Conservation (phyloP, 2,329 filamentous ascomycete genomes). For the Colletotrichum sp. region DNA sequence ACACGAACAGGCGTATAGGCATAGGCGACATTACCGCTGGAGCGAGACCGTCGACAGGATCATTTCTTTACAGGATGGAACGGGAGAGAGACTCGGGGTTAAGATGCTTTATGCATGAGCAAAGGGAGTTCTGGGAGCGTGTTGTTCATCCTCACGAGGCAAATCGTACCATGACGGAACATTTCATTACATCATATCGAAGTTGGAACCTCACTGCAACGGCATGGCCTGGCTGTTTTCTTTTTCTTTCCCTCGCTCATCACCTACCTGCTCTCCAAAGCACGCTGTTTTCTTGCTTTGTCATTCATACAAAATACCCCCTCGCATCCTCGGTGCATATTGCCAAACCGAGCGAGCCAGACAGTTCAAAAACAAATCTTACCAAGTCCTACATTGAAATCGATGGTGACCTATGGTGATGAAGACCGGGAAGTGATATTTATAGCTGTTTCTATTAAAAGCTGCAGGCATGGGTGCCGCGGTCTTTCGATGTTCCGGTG, state of each 20-base stretch:
- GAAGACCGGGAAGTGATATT: not conserved
- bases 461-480: not conserved
- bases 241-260: not conserved
- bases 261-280: not conserved
- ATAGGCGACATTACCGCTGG: not conserved
- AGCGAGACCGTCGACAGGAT: not conserved
- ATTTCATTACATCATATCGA: constrained; percentile 2
- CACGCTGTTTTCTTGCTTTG: not conserved
- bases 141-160: not conserved
- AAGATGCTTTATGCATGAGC: not conserved
- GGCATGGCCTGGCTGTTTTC: not conserved
- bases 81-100: not conserved
- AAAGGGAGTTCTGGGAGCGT: constrained; percentile 7
- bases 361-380: not conserved
- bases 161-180: not conserved
- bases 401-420: not conserved
- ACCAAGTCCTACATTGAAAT: not conserved
- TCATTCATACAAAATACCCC: constrained; percentile 13
- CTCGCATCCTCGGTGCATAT: not conserved
- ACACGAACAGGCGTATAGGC: not conserved
- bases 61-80: not conserved
- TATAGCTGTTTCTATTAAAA: not conserved
- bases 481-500: not conserved
- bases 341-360: not conserved
- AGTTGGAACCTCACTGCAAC: not conserved